Evolutionary conservation across 176 grass and related monocot species (phyloP), one percentile per base, ranked within the genome.

Genomic region (Lolium perenne): DNA sequence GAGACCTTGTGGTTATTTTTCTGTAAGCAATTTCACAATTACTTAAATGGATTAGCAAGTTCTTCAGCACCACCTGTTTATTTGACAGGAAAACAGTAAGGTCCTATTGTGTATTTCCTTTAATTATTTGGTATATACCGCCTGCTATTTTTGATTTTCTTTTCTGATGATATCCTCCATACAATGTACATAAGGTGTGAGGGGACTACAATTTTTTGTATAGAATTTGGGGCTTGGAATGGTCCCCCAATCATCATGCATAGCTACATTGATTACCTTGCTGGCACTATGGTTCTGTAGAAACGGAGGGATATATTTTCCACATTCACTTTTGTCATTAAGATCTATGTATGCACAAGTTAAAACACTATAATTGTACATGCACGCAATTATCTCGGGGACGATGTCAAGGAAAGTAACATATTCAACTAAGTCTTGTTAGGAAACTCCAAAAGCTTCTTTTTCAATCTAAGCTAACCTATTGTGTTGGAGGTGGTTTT

Each of bases 371-470:
- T 76, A 76, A 4, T 71, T 71, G 45, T 51, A 51, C 72, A 75
- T 75, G 2, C 29, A 51, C 8, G 21, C 18, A 75, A 51, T 75
- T 26, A 25, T 53, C 72, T 50, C 10, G 21, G 69, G 51, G 72
- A 51, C 29, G 47, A 53, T 53, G 15, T 53, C 47, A 71, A 43
- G 20, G 70, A 72, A 48, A 72, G 70, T 47, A 48, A 72, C 70
- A 47, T 47, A 25, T 21, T 47, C 70, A 72, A 72, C 70, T 48
- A 48, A n/a, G 70, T 22, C 70, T 72, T 47, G 9, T 47, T 71
- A 47, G 40, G 4, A 20, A 71, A 71, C 69, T 13, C 40, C 40
- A 46, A 22, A 7, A 23, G 43, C n/a, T 13, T 7, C 10, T 7
- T 14, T 13, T 8, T 72, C 70, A 48, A 47, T 76, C 48, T 76